Conservation (phyloP, 179 eudicot species). For the Carnegiea gigantea region DNA sequence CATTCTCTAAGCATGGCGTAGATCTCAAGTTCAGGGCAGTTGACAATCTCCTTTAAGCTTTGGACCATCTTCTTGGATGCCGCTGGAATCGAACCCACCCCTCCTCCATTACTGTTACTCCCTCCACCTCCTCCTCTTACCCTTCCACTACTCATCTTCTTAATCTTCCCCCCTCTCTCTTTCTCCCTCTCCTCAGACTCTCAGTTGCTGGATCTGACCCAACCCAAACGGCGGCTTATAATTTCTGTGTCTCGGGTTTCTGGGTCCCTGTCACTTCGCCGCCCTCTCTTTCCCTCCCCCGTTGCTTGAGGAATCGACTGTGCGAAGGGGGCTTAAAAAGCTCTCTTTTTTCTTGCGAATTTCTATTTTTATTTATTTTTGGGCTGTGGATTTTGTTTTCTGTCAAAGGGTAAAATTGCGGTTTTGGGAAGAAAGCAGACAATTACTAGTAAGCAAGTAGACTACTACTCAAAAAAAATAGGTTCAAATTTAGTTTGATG, state of each 20-base stretch:
- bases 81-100: slow-evolving; percentile 48
- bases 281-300: not conserved
- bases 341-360: too few relatives aligned
- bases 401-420: too few relatives aligned
- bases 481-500: too few relatives aligned
- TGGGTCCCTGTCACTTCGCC: not conserved
- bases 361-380: too few relatives aligned
- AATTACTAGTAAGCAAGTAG: too few relatives aligned
- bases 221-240: not conserved
- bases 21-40: slow-evolving; percentile 78
- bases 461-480: too few relatives aligned
- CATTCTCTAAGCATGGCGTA: slow-evolving; percentile 80
- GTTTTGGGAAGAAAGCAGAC: too few relatives aligned
- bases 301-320: not conserved
- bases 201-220: slow-evolving; percentile 13
- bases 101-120: slow-evolving; percentile 4
- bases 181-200: slow-evolving; percentile 20
- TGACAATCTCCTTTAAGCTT: slow-evolving; percentile 79
- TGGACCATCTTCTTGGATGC: slow-evolving; percentile 66
- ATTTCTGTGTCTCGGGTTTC: not conserved
- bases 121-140: not conserved
- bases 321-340: not conserved
- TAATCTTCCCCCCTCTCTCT: not conserved
- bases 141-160: slow-evolving; percentile 9
- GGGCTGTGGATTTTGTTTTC: too few relatives aligned